Base-by-base conservation (phyloP, 495 filamentous ascomycete species). In the Penicillium robsamsonii region DNA sequence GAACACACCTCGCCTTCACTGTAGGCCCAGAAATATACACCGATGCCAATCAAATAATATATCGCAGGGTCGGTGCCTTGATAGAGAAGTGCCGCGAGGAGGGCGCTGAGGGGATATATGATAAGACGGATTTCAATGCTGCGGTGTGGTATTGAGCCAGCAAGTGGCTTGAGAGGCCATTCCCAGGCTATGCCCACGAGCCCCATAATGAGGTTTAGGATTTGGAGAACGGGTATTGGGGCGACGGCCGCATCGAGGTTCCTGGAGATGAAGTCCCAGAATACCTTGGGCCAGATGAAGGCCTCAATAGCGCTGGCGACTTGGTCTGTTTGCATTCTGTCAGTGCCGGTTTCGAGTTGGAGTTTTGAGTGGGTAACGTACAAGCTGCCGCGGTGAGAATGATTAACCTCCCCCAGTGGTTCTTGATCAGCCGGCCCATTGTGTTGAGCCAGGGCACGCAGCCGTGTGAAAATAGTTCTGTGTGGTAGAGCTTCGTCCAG, bases 281-380 rank as follows among this genome's bases (percentile, higher is more conserved):
- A 95, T 61, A 97, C 84, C 76, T 99, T 99, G 52, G 95, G 95
- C 92, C 92, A 99, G 82, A 97, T 95, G 83, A 91, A 96, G 64
- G 84, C 87, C 75, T 91, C 81, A 50, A 99, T 71, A 1, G 87
- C 84, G 57, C 91, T 90, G 60, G 83, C 87, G 53, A 96, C 65
- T 85, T 99, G 95, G 67, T 96, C 91, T 91, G 63, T 18, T 33
- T 27, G 27, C 1, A 17, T 40, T 24, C 24, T n/a, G 30, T 25
- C 30, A 27, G 24, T 20, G 22, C 7, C 25, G 1, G 42, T 11
- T 30, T 17, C 18, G 10, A 20, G 17, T 24, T 25, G 10, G 41
- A 29, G 11, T 33, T 25, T 27, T 30, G 6, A 11, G 12, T 8
- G 44, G 37, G 18, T 9, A 33, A 84, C 90, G 9, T 86, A 96